Conservation (phyloP, 2,329 filamentous ascomycete genomes). For the Acrocalymma vagum region DNA sequence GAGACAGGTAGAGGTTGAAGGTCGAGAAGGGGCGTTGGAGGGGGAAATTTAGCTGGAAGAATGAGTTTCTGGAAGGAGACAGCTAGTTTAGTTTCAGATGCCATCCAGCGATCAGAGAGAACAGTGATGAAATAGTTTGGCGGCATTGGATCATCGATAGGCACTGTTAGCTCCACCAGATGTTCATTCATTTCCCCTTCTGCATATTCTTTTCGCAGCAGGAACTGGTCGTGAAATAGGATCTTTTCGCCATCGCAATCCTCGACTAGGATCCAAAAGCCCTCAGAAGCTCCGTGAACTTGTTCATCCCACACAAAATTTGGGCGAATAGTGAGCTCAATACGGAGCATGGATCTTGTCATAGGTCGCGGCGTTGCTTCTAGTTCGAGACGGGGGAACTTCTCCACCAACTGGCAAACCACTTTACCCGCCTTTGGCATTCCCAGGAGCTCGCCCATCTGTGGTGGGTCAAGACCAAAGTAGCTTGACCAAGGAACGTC, state of each 20-base stretch:
- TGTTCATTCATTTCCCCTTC: slow-evolving; percentile 89
- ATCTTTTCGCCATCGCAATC: slow-evolving; percentile 98
- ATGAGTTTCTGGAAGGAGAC: slow-evolving; percentile 96
- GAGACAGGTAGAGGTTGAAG: slow-evolving; percentile 90
- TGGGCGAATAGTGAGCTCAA: slow-evolving; percentile 90
- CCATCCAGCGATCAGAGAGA: slow-evolving; percentile 97
- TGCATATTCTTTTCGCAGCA: slow-evolving; percentile 90
- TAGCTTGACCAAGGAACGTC: slow-evolving; percentile 94
- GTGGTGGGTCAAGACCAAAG: slow-evolving; percentile 94
- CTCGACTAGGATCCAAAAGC: slow-evolving; percentile 97
- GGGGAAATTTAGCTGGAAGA: slow-evolving; percentile 92
- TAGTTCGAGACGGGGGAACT: slow-evolving; percentile 92
- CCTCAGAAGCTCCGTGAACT: slow-evolving; percentile 86
- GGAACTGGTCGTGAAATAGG: slow-evolving; percentile 91
- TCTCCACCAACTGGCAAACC: slow-evolving; percentile 86
- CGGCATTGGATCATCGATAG: slow-evolving; percentile 96
- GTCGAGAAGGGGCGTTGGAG: slow-evolving; percentile 90
- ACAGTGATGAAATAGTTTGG: slow-evolving; percentile 98
- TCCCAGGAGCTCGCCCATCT: slow-evolving; percentile 93
- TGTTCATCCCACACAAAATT: slow-evolving; percentile 96
- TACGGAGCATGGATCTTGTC: slow-evolving; percentile 88
- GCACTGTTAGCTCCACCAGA: slow-evolving; percentile 93
- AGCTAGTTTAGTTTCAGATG: slow-evolving; percentile 90
- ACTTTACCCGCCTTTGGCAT: slow-evolving; percentile 87
- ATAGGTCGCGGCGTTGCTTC: slow-evolving; percentile 95